Percentiles rank a stretch among this genome's conserved stretches.
phyloP scores from a whole-genome alignment of 2,329 filamentous ascomycete genomes.

The Penicillium aurantiogriseum region DNA sequence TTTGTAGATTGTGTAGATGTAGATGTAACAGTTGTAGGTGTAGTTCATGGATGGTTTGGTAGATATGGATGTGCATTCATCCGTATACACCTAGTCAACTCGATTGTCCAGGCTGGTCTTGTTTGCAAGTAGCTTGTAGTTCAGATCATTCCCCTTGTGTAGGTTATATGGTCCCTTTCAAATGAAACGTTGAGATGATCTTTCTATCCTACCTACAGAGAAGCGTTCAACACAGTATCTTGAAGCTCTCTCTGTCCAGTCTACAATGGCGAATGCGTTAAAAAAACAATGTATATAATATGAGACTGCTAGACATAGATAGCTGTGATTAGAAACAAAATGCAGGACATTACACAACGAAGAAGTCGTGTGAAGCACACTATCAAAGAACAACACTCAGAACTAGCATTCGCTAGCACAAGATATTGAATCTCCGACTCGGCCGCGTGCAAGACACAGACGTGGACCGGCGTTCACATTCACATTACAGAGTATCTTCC shows the following conservation, averaged over 20 bases:
- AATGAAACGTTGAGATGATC: too few species aligned
- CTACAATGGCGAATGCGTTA: neutral
- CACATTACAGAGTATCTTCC: conserved; percentile 43
- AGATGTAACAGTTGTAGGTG: neutral
- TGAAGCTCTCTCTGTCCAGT: neutral
- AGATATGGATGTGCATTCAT: neutral
- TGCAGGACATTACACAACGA: neutral
- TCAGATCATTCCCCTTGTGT: neutral
- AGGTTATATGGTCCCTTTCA: neutral
- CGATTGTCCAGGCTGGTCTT: neutral
- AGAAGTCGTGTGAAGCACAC: neutral
- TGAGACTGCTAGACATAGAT: neutral
- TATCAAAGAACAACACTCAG: neutral
- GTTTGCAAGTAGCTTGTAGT: neutral
- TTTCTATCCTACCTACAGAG: neutral
- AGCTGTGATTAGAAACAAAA: neutral
- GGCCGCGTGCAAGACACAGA: neutral
- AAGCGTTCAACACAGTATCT: neutral
- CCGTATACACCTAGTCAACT: too few species aligned
- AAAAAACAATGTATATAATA: neutral
- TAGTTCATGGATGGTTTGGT: neutral
- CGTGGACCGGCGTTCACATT: neutral
- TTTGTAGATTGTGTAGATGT: neutral
- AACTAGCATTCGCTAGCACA: neutral
- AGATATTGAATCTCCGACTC: neutral